Evolutionary conservation across 148 eudicot species (phyloP).

Genomic region (Drosera capensis): DNA sequence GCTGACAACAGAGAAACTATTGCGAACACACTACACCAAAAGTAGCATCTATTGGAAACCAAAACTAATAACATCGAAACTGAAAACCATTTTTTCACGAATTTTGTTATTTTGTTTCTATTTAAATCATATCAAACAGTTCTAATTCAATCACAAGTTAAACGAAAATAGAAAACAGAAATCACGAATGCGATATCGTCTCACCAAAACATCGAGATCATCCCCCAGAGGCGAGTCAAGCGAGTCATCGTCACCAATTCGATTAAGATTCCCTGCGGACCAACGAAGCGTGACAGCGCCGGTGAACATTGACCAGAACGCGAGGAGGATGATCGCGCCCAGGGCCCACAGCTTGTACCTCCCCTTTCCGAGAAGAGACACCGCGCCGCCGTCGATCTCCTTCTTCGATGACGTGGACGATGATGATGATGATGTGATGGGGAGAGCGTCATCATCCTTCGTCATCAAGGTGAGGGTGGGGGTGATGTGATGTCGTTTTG

Average conservation of each 20-base stretch:
- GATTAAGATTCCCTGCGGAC: slow-evolving; percentile 58
- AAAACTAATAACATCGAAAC: too few species aligned
- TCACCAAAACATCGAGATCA: slow-evolving; percentile 76
- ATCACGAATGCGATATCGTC: too few species aligned
- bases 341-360: slow-evolving; percentile 82
- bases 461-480: too few species aligned
- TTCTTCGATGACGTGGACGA: slow-evolving; percentile 16
- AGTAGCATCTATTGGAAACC: too few species aligned
- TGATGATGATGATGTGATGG: slow-evolving; percentile 15
- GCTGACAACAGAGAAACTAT: too few species aligned
- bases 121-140: too few species aligned
- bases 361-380: slow-evolving; percentile 28
- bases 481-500: too few species aligned
- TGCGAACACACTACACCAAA: too few species aligned
- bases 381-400: slow-evolving; percentile 17
- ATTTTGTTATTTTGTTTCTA: too few species aligned
- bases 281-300: slow-evolving; percentile 84
- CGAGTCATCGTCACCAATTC: slow-evolving; percentile 31
- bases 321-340: slow-evolving; percentile 58
- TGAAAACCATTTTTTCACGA: too few species aligned
- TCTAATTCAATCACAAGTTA: too few species aligned
- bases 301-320: slow-evolving; percentile 92
- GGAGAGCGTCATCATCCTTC: slow-evolving; percentile 49
- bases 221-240: slow-evolving; percentile 29
- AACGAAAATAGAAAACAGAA: too few species aligned